Percentiles rank a stretch among this genome's conserved stretches.
Evolutionary conservation across 73 alveolate genomes (phyloP).

Genomic region (Uronychia binucleata): DNA sequence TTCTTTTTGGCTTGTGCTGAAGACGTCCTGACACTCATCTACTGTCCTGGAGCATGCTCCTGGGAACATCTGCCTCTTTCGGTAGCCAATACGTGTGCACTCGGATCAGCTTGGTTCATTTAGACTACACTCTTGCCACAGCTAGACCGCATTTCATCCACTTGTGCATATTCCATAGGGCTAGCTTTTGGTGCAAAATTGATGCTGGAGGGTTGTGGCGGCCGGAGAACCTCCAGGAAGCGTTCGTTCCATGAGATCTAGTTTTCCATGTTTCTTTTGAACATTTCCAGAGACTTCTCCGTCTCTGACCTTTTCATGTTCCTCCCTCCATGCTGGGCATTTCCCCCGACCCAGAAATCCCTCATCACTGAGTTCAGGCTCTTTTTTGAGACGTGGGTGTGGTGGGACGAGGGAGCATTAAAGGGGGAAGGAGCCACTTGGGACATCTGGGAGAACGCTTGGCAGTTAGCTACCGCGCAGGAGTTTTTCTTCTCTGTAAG

Average conservation of each 20-base stretch:
- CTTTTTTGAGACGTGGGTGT: too few species aligned
- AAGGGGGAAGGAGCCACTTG: too few species aligned
- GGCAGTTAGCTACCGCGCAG: too few species aligned
- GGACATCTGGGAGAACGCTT: too few species aligned
- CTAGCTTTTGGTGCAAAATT: not conserved
- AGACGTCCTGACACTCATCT: not conserved
- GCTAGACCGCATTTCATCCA: not conserved
- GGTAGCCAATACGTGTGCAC: not conserved
- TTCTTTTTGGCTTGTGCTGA: not conserved
- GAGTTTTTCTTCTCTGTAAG: too few species aligned
- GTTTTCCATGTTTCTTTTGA: not conserved
- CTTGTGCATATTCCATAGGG: not conserved
- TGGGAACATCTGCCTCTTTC: not conserved
- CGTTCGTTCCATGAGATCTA: not conserved
- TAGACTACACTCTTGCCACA: not conserved
- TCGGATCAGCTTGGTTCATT: not conserved
- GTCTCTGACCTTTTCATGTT: not conserved
- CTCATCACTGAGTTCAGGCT: too few species aligned
- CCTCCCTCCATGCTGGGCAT: too few species aligned
- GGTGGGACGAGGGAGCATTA: too few species aligned
- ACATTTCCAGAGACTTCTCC: not conserved
- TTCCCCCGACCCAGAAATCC: too few species aligned
- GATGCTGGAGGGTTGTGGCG: not conserved
- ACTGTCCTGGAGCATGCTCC: not conserved
- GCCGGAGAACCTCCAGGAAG: not conserved